Evolutionary conservation across 106 monocot genomes (phyloP).

Genomic region (Dendrobium catenatum): DNA sequence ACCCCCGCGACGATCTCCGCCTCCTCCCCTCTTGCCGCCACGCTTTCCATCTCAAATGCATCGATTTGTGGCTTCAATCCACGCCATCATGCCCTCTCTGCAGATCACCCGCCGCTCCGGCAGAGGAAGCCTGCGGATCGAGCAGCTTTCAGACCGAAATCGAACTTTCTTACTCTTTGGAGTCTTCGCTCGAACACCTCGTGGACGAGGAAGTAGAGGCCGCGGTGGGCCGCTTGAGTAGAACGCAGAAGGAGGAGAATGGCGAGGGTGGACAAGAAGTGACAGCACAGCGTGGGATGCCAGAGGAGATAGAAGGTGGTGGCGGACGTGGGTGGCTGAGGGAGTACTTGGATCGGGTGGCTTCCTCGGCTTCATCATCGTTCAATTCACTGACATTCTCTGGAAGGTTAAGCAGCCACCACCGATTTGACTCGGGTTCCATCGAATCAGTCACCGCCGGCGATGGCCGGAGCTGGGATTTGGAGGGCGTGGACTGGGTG

Average conservation of each 20-base stretch:
- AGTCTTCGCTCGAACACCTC: conserved; percentile 73
- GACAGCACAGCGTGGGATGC: not conserved
- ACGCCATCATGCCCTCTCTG: conserved; percentile 91
- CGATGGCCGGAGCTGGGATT: conserved; percentile 11
- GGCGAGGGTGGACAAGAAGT: not conserved
- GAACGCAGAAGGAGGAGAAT: conserved; percentile 6
- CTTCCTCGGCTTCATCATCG: conserved; percentile 52
- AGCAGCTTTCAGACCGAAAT: conserved; percentile 77
- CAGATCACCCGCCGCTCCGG: conserved; percentile 37
- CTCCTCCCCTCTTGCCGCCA: conserved; percentile 88
- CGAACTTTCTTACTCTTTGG: conserved; percentile 67
- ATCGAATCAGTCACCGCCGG: not conserved
- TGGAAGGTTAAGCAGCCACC: conserved; percentile 18
- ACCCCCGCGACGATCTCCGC: conserved; percentile 66
- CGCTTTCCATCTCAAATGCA: conserved; percentile 83
- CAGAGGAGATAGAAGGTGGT: conserved; percentile 8
- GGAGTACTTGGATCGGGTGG: conserved; percentile 40
- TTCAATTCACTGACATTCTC: conserved; percentile 38
- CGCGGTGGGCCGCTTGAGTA: conserved; percentile 33
- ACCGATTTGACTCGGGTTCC: conserved; percentile 8
- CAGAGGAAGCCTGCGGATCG: conserved; percentile 6
- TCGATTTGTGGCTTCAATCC: conserved; percentile 82
- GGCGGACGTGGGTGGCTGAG: conserved; percentile 24
- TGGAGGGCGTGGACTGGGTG: conserved; percentile 22
- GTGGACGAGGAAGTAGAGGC: conserved; percentile 78